Conservation (phyloP, 2,329 filamentous ascomycete genomes). For the Aspergillus chevalieri region DNA sequence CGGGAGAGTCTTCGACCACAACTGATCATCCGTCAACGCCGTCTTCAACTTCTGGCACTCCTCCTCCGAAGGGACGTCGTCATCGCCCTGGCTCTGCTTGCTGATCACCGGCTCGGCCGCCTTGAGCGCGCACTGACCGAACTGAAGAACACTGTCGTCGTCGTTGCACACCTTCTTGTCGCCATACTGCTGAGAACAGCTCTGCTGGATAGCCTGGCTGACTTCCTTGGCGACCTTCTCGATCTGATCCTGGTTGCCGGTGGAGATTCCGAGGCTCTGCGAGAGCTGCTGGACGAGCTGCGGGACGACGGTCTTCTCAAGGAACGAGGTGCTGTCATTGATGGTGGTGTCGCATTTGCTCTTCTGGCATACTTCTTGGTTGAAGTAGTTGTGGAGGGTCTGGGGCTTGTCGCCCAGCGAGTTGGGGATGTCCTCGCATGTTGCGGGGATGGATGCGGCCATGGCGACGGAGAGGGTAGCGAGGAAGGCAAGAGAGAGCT, state of each 20-base stretch:
- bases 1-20: slow-evolving; percentile 6
- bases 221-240: slow-evolving; percentile 4
- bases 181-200: slow-evolving; percentile 3
- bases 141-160: background rate
- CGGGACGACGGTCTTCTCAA: slow-evolving; percentile 5
- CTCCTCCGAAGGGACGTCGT: slow-evolving; percentile 1
- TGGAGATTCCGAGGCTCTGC: slow-evolving; percentile 2
- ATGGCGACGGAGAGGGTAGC: background rate
- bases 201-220: slow-evolving; percentile 3
- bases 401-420: slow-evolving; percentile 7
- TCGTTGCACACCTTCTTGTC: slow-evolving; percentile 7
- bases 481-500: background rate
- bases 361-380: slow-evolving; percentile 7
- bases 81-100: background rate
- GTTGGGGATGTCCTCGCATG: slow-evolving; percentile 5
- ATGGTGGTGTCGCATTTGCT: slow-evolving; percentile 7
- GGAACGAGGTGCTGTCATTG: slow-evolving; percentile 7
- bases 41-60: slow-evolving; percentile 5
- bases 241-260: slow-evolving; percentile 4
- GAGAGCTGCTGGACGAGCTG: slow-evolving; percentile 5
- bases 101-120: slow-evolving; percentile 5
- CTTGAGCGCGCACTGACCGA: slow-evolving; percentile 3
- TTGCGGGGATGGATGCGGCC: slow-evolving; percentile 1
- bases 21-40: slow-evolving; percentile 1
- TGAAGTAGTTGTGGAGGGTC: slow-evolving; percentile 7